These are phyloP conservation scores for Arctostaphylos glauca DNA, from an alignment of 148 eudicot species.

Conservation along the genomic window DNA sequence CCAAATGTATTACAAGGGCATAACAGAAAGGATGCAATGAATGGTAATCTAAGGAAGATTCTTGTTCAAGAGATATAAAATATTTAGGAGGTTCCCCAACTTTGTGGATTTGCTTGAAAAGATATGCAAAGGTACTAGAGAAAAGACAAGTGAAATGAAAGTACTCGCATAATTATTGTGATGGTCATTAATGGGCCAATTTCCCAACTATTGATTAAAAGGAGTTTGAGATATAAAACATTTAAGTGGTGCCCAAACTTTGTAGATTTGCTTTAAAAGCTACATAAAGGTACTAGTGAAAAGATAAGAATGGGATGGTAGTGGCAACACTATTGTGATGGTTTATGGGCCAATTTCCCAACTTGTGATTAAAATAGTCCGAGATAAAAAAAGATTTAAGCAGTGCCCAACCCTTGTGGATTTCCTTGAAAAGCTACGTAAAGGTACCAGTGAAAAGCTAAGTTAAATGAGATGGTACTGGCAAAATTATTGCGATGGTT, in stretches of 20 bases:
- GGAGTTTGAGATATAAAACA: no score
- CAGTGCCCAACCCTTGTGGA: background rate
- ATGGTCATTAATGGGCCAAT: background rate
- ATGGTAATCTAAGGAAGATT: background rate
- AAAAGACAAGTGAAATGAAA: background rate
- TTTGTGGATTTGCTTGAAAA: background rate
- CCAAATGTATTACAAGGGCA: background rate
- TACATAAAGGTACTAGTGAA: background rate
- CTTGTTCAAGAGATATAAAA: background rate
- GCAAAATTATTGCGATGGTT: slow-evolving; percentile 10
- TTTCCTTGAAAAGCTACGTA: background rate
- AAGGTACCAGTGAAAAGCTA: background rate
- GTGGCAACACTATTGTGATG: slow-evolving; percentile 7
- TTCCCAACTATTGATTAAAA: background rate
- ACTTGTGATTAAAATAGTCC: background rate
- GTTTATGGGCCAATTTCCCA: slow-evolving; percentile 6
- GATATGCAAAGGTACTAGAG: background rate
- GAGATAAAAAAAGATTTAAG: background rate
- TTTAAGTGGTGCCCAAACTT: background rate
- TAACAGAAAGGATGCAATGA: background rate
- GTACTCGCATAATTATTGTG: slow-evolving; percentile 2
- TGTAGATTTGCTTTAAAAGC: background rate
- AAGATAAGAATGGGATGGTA: background rate
- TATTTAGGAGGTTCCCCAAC: background rate
- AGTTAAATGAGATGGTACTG: background rate